Evolutionary conservation across 371 early-diverging fungal genomes (phyloP), one percentile per base, ranked within the genome.

Genomic region (Rhizomucor pusillus): DNA sequence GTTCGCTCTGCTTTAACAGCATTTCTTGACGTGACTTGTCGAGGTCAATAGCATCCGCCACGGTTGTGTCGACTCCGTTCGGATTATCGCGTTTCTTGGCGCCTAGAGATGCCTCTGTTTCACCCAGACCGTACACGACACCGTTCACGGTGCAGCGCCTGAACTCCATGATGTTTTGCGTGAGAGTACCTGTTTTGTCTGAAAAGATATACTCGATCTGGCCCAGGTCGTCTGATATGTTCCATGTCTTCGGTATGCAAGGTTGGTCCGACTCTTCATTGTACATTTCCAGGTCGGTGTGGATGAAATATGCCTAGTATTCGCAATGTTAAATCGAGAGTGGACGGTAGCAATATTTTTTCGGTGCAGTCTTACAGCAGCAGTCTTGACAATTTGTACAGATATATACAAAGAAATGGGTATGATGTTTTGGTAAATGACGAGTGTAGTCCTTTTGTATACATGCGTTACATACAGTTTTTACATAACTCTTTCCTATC

Each of bases 361-460:
- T n/a, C n/a, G n/a, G n/a, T n/a, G n/a, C n/a, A n/a, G n/a, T n/a
- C n/a, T 70, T 20, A 78, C 75, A 19, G 68, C 79, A 43, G 72
- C 47, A 2, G 90, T 85, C 68, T 92, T 93, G 34, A 92, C 94
- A 23, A 93, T 79, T 68, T 99, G 99, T 6, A 99, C 82, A 16
- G 92, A 95, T 44, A 99, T 90, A 65, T 97, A 99, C 25, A 99
- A 81, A 20, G 98, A 95, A 50, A 99, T 91, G 0, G 99, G 99
- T 5, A 99, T 73, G 59, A 78, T 78, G 45, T 78, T 78, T 48
- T 78, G 79, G 37, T 75, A 78, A 48, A 78, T 35, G 46, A 16
- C 25, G 52, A 78, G 53, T 0, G 75, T 69, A 9, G 64, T 63
- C 79, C 77, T n/a, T n/a, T n/a, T 77, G 55, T 13, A 16, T 29